These are phyloP conservation scores for Ophiostoma sp. DNA, from an alignment of 2,329 filamentous ascomycete species.

Conservation along the genomic window DNA sequence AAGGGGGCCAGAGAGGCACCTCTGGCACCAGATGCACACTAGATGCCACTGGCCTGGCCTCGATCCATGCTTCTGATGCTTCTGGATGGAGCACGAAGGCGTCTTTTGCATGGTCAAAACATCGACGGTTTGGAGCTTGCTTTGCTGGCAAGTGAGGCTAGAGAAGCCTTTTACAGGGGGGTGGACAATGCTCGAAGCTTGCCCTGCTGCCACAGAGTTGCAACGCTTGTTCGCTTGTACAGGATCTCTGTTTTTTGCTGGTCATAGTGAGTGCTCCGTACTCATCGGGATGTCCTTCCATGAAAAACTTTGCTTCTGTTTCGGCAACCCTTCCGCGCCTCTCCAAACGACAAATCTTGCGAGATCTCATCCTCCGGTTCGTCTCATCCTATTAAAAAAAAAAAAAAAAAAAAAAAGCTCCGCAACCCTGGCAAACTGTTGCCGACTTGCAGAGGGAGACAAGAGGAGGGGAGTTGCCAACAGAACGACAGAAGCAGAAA, in stretches of 20 bases:
- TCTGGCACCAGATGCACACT: neutral
- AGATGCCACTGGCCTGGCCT: neutral
- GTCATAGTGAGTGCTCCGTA: neutral
- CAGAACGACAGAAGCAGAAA: neutral
- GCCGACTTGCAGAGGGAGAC: neutral
- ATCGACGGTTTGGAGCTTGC: constrained; percentile 18
- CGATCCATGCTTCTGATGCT: neutral
- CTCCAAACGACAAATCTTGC: neutral
- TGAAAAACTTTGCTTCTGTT: neutral
- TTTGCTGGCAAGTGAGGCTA: constrained; percentile 23
- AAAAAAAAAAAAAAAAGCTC: neutral
- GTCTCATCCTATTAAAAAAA: neutral
- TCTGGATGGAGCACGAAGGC: constrained; percentile 2
- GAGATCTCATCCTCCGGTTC: constrained; percentile 7
- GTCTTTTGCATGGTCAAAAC: constrained; percentile 10
- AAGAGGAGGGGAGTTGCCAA: neutral
- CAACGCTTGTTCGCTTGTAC: neutral
- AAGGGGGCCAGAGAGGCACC: too few species aligned
- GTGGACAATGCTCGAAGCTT: neutral
- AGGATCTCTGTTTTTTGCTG: neutral
- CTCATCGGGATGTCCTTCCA: neutral
- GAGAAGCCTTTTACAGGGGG: neutral
- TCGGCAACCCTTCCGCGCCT: neutral
- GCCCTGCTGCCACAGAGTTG: neutral
- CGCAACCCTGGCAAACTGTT: neutral